Percentiles rank a stretch among this genome's conserved stretches.
Conservation (phyloP, 2,329 filamentous ascomycete genomes). For the Tolypocladium album region DNA sequence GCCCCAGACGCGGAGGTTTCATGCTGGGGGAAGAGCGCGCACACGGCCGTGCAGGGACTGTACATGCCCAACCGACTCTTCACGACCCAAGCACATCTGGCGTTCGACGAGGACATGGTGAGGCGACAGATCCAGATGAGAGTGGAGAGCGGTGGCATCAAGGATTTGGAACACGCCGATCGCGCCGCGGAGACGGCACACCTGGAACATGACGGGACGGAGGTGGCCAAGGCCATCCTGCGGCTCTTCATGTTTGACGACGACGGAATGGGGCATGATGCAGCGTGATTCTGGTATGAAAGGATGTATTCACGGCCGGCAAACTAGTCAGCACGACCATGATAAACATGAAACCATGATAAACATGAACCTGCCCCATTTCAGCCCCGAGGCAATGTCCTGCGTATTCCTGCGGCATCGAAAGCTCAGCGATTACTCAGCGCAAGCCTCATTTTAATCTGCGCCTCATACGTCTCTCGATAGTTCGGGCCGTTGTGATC, state of each 20-base stretch:
- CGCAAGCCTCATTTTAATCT: too few relatives aligned
- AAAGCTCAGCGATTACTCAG: too few relatives aligned
- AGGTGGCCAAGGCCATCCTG: slow-evolving; percentile 45
- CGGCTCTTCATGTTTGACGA: slow-evolving; percentile 41
- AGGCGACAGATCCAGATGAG: not conserved
- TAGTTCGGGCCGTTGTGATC: too few relatives aligned
- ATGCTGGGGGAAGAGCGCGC: slow-evolving; percentile 51
- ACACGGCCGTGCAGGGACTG: slow-evolving; percentile 64
- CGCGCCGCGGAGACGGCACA: slow-evolving; percentile 51
- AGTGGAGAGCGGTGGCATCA: not conserved
- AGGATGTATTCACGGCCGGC: too few relatives aligned
- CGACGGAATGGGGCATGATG: slow-evolving; percentile 19
- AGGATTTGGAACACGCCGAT: slow-evolving; percentile 31
- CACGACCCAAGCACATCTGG: not conserved
- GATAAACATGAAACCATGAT: too few relatives aligned
- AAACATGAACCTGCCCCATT: too few relatives aligned
- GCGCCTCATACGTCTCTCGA: too few relatives aligned
- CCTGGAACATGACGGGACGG: slow-evolving; percentile 46
- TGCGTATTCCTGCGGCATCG: too few relatives aligned
- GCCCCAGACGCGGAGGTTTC: slow-evolving; percentile 28
- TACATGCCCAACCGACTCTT: slow-evolving; percentile 36
- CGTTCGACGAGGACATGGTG: not conserved
- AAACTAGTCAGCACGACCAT: too few relatives aligned
- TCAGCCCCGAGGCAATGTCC: too few relatives aligned
- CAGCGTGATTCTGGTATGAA: not conserved